Evolutionary conservation across 2,329 filamentous ascomycete genomes (phyloP).

Genomic region (Claviceps lovelessii): DNA sequence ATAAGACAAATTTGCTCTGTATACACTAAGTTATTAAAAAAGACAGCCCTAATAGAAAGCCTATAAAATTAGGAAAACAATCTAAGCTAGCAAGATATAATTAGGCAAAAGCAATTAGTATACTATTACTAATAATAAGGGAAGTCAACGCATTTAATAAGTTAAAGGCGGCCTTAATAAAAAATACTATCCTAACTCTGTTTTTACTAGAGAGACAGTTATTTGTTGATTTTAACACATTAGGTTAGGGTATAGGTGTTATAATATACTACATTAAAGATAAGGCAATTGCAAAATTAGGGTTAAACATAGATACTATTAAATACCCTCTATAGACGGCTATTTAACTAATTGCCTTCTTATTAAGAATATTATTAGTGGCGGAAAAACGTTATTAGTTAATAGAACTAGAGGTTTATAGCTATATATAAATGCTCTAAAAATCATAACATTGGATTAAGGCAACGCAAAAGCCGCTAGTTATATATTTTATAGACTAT

Average conservation of each 20-base stretch:
- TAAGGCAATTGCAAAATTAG: not conserved
- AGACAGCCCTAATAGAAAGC: no score
- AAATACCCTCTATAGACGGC: not conserved
- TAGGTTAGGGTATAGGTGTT: not conserved
- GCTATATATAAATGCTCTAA: not conserved
- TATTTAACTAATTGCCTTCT: not conserved
- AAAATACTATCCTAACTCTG: not conserved
- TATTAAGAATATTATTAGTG: not conserved
- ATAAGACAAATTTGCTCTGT: not conserved
- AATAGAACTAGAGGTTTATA: not conserved
- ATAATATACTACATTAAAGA: not conserved
- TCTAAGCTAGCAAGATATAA: not conserved
- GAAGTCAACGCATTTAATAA: not conserved
- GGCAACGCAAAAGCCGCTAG: not conserved
- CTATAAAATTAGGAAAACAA: no score
- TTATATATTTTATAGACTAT: not conserved
- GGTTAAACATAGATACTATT: no score
- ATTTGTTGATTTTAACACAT: not conserved
- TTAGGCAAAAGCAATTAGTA: not conserved
- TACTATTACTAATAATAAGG: not conserved
- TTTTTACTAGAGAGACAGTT: not conserved
- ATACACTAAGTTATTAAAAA: not conserved
- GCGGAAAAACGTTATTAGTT: not conserved
- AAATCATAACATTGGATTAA: not conserved
- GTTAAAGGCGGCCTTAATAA: not conserved